These are phyloP conservation scores for Coniochaeta ligniaria DNA, from an alignment of 2,329 filamentous ascomycete genomes.

Conservation along the genomic window DNA sequence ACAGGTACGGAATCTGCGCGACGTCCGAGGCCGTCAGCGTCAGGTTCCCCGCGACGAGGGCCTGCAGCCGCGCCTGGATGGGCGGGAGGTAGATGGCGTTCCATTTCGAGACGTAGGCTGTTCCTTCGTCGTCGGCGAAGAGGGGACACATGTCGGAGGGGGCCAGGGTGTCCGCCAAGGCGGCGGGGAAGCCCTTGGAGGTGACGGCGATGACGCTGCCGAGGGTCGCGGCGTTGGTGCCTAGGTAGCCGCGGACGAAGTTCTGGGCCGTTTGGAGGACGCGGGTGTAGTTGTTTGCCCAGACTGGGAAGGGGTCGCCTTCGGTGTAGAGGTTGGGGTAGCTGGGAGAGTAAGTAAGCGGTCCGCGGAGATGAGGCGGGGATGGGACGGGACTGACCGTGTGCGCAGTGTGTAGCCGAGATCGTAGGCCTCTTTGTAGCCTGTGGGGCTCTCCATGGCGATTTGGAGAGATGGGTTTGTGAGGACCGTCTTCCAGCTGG, in stretches of 20 bases:
- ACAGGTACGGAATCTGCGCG: conserved; percentile 58
- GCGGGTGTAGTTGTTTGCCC: conserved; percentile 59
- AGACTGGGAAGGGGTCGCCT: conserved; percentile 47
- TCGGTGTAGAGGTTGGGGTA: conserved; percentile 43
- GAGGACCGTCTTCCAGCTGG: conserved; percentile 50
- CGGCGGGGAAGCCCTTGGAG: conserved; percentile 38
- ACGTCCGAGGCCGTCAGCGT: conserved; percentile 33
- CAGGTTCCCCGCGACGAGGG: no score
- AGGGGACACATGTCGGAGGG: conserved; percentile 57
- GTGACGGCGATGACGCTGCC: conserved; percentile 54
- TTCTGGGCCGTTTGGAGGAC: conserved; percentile 55
- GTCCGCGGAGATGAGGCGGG: no score
- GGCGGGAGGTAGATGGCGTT: no score
- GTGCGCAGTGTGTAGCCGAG: conserved; percentile 17
- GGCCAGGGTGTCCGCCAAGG: conserved; percentile 54
- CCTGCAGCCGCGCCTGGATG: no score
- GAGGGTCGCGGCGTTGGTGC: conserved; percentile 37
- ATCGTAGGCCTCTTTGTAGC: conserved; percentile 53
- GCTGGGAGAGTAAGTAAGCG: conserved; percentile 14
- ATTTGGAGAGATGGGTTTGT: conserved; percentile 48
- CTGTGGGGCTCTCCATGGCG: conserved; percentile 51
- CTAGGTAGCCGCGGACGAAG: conserved; percentile 55
- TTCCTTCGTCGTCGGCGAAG: conserved; percentile 47
- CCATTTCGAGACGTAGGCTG: conserved; percentile 22
- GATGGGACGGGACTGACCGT: no score